Evolutionary conservation across 257 asterid species (phyloP).

Genomic region (Solanum paucissectum): DNA sequence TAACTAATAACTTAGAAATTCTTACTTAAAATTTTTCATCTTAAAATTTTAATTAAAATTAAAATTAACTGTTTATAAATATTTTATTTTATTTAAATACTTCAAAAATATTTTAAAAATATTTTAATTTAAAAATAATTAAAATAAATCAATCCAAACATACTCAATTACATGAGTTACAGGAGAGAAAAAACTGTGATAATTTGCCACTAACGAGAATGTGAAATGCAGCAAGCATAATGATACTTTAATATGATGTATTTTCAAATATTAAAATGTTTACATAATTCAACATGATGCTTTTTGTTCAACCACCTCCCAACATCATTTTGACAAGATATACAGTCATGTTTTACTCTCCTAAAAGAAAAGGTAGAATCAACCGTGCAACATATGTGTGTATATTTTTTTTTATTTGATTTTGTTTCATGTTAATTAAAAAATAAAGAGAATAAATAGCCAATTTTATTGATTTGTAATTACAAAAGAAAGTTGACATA

Average conservation of each 20-base stretch:
- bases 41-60: too few species aligned
- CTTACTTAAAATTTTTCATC: too few species aligned
- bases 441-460: background rate
- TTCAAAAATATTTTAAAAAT: too few species aligned
- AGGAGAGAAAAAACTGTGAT: background rate
- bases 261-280: background rate
- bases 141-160: too few species aligned
- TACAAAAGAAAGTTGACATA: background rate
- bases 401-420: too few species aligned
- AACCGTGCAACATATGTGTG: background rate
- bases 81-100: too few species aligned
- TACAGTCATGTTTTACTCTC: background rate
- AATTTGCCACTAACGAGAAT: background rate
- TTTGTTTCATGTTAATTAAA: background rate
- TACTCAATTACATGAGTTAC: too few species aligned
- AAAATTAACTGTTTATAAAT: too few species aligned
- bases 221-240: background rate
- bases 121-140: too few species aligned
- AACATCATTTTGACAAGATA: background rate
- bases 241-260: background rate
- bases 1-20: too few species aligned
- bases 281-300: background rate
- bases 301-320: background rate
- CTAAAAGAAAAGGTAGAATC: background rate
- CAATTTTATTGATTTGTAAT: background rate